Evolutionary conservation across 768 basidiomycete species (phyloP).

Genomic region (Holtermannia corniformis): DNA sequence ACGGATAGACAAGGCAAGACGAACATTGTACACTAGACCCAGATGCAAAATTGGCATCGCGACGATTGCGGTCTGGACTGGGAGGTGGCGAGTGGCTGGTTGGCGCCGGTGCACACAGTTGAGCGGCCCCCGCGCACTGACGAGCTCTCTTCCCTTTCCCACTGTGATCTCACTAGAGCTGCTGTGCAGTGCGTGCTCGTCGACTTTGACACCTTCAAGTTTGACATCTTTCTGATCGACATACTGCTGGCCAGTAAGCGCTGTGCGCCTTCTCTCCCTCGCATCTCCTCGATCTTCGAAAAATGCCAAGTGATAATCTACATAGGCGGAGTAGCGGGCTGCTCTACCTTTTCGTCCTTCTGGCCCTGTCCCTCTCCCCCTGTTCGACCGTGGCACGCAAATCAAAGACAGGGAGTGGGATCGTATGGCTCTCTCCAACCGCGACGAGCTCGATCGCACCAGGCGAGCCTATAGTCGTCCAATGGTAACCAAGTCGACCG

Average conservation of each 20-base stretch:
- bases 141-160: too few relatives aligned
- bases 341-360: neutral
- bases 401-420: neutral
- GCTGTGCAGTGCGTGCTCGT: too few relatives aligned
- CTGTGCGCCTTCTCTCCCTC: neutral
- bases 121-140: too few relatives aligned
- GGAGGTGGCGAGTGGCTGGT: too few relatives aligned
- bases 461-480: slow-evolving; percentile 5
- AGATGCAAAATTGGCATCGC: too few relatives aligned
- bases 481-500: slow-evolving; percentile 1
- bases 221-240: too few relatives aligned
- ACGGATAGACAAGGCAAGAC: neutral
- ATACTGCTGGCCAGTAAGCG: neutral
- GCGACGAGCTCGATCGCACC: neutral
- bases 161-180: too few relatives aligned
- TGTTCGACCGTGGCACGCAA: neutral
- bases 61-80: too few relatives aligned
- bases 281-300: too few relatives aligned
- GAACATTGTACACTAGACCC: neutral
- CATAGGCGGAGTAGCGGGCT: slow-evolving; percentile 1
- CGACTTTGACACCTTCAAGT: too few relatives aligned
- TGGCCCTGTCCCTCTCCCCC: neutral
- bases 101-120: too few relatives aligned
- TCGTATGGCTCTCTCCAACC: slow-evolving; percentile 5
- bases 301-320: neutral